These are phyloP conservation scores for Actinomortierella wolfii DNA, from an alignment of 371 early-diverging fungal genomes.

Conservation along the genomic window DNA sequence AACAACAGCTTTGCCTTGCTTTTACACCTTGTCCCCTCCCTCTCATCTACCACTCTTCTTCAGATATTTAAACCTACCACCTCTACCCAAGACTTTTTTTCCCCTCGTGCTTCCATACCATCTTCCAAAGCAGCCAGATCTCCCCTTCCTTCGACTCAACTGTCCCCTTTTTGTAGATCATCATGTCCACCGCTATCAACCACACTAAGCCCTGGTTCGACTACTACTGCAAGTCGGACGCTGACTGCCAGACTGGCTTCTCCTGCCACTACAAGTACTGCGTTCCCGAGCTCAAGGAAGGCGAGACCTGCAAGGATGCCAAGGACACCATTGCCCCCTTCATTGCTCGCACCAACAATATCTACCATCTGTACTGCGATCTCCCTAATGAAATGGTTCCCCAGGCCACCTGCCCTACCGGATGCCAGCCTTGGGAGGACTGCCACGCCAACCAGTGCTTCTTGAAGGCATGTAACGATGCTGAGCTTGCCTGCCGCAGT, in stretches of 20 bases:
- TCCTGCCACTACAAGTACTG: slow-evolving; percentile 39
- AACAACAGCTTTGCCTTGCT: too few species aligned
- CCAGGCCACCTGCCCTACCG: slow-evolving; percentile 39
- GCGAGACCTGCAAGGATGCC: slow-evolving; percentile 27
- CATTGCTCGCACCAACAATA: slow-evolving; percentile 40
- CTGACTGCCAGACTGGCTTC: slow-evolving; percentile 11
- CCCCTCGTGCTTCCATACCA: too few species aligned
- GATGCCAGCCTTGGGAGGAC: slow-evolving; percentile 48
- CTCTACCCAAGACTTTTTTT: too few species aligned
- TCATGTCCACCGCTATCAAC: slow-evolving; percentile 6
- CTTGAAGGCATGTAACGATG: slow-evolving; percentile 36
- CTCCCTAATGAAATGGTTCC: slow-evolving; percentile 17
- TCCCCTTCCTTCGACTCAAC: too few species aligned
- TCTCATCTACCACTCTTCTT: too few species aligned
- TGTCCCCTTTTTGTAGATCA: not conserved
- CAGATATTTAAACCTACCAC: too few species aligned
- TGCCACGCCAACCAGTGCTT: slow-evolving; percentile 38
- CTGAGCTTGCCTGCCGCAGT: slow-evolving; percentile 23
- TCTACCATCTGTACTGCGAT: slow-evolving; percentile 38
- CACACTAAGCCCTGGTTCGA: slow-evolving; percentile 26
- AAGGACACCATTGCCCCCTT: slow-evolving; percentile 35
- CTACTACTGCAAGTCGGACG: slow-evolving; percentile 24
- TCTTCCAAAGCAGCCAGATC: too few species aligned
- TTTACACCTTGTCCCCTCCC: too few species aligned
- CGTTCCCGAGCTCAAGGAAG: slow-evolving; percentile 18